Percentiles rank a stretch among this genome's conserved stretches.
These are phyloP conservation scores for Prunus kanzakura DNA, from an alignment of 306 rosid genomes.

Conservation along the genomic window DNA sequence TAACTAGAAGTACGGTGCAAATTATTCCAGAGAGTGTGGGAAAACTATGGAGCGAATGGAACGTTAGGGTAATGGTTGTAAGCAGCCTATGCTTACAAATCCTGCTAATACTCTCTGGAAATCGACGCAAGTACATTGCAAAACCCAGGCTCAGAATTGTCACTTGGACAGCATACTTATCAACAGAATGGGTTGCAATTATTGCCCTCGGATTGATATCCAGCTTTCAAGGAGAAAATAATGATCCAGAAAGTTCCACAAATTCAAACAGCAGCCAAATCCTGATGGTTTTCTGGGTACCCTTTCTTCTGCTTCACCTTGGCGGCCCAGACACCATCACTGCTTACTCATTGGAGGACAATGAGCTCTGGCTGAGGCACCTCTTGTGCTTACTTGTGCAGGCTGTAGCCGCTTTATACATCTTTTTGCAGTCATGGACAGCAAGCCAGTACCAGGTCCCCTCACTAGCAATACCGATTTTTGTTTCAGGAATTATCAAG, in stretches of 20 bases:
- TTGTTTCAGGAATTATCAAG: conserved; percentile 49
- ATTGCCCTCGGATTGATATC: conserved; percentile 26
- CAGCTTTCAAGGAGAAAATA: neutral
- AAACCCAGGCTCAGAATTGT: conserved; percentile 1
- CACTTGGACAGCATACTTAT: conserved; percentile 27
- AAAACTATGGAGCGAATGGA: conserved; percentile 31
- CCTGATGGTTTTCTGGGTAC: conserved; percentile 34
- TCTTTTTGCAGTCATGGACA: conserved; percentile 18
- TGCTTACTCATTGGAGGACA: conserved; percentile 37
- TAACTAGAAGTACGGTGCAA: neutral
- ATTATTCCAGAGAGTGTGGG: conserved; percentile 1
- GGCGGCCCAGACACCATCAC: conserved; percentile 41
- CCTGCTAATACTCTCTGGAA: conserved; percentile 22
- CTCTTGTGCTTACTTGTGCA: conserved; percentile 18
- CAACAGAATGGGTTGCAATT: conserved; percentile 35
- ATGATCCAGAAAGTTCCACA: neutral
- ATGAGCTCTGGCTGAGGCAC: conserved; percentile 33
- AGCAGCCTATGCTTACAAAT: conserved; percentile 30
- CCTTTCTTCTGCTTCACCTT: conserved; percentile 41
- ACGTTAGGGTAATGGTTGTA: conserved; percentile 21
- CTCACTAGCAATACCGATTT: neutral
- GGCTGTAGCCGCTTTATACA: neutral
- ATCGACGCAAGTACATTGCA: conserved; percentile 17
- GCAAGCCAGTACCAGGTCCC: neutral
- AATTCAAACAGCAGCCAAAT: neutral